phyloP scores from a whole-genome alignment of 148 eudicot species.

The Camellia lanceoleosa region DNA sequence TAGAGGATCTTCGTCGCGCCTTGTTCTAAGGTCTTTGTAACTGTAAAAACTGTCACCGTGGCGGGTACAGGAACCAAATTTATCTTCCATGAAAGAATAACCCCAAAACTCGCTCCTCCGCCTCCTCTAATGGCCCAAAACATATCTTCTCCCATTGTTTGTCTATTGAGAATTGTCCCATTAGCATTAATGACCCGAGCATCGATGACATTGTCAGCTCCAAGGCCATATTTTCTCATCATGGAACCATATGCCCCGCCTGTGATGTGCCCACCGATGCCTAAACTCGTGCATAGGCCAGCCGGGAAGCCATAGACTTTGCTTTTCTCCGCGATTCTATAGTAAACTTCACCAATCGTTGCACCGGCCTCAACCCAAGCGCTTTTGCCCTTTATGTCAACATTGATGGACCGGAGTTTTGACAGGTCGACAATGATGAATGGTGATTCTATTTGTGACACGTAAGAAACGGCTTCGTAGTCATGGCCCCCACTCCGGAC shows the following conservation, averaged over 20 bases:
- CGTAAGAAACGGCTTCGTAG: conserved; percentile 40
- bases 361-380: conserved; percentile 48
- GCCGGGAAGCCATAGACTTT: conserved; percentile 33
- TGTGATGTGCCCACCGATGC: conserved; percentile 39
- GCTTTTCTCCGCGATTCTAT: conserved; percentile 33
- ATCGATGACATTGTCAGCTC: conserved; percentile 41
- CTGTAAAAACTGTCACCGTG: conserved; percentile 33
- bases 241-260: conserved; percentile 42
- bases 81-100: conserved; percentile 37
- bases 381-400: conserved; percentile 22
- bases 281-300: conserved; percentile 35
- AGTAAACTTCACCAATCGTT: conserved; percentile 39
- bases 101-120: conserved; percentile 43
- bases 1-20: conserved; percentile 29
- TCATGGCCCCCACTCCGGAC: conserved; percentile 48
- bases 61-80: conserved; percentile 35
- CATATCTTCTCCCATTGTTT: conserved; percentile 43
- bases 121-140: conserved; percentile 53
- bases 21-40: conserved; percentile 33
- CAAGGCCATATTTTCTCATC: conserved; percentile 45
- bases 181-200: conserved; percentile 29
- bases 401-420: conserved; percentile 24
- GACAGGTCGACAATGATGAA: conserved; percentile 34
- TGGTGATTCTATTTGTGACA: conserved; percentile 18
- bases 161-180: conserved; percentile 30